Base-by-base conservation (phyloP, 2,329 filamentous ascomycete species). In the Neofusicoccum laricinum region DNA sequence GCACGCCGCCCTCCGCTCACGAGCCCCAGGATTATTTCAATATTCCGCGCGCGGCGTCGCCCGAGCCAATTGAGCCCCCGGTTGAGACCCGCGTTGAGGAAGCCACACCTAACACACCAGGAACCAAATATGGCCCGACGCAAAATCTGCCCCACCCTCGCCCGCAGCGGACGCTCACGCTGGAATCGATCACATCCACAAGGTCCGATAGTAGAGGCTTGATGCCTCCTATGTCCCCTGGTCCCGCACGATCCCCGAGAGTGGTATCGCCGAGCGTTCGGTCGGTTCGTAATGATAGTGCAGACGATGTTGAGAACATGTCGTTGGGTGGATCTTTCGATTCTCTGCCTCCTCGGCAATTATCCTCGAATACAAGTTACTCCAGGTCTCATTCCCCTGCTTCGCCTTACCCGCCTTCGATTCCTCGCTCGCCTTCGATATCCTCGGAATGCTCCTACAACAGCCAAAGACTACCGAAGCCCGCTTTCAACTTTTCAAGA, bases 401-500 rank as follows among this genome's bases (percentile, higher is more conserved):
- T 67, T 90, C 90, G 25, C 88, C 89, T 1, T 84, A 82, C 65
- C 82, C 85, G 15, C 82, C 86, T 1, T 67, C 70, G 10, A 68
- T 89, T 70, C 86, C 88, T 65, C 86, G 93, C 71, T 96, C 93
- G 0, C 92, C 93, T 1, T 98, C 95, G 0, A 84, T 92, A 41
- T 88, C 88, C 66, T 98, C 94, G 1, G 92, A 97, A 67, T 86
- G 86, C 58, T 96, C 93, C 1, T 84, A 84, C 49, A 84, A 79
- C 53, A 82, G 85, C 38, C 65, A 71, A 17, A 78, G 81, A 34
- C 77, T 93, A 40, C 87, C 89, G 12, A 86, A 89, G 15, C 90
- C 92, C 0, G 87, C 90, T 0, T 94, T 96, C 78, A 98, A 99
- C 77, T 98, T 98, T 76, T 98, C 95, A 0, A 86, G 95, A 48